Conservation (phyloP, 306 rosid genomes). For the Cucurbita ficifolia region DNA sequence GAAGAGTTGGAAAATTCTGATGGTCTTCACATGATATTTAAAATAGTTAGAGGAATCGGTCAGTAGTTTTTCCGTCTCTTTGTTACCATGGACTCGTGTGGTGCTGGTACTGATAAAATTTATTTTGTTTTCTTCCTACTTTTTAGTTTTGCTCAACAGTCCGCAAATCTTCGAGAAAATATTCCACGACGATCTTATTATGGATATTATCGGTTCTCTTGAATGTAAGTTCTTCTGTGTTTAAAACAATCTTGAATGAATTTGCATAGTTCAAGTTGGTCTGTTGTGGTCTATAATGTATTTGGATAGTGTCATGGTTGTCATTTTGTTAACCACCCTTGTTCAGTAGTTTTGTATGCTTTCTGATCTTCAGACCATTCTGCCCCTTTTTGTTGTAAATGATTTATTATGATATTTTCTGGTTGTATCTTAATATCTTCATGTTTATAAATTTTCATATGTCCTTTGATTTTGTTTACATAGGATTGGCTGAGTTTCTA, state of each 20-base stretch:
- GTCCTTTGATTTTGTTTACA: not conserved
- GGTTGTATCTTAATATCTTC: not conserved
- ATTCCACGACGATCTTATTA: slow-evolving; percentile 62
- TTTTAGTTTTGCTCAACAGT: slow-evolving; percentile 80
- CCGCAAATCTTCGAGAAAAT: slow-evolving; percentile 70
- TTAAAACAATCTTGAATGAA: not conserved
- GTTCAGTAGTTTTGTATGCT: not conserved
- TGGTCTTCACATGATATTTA: slow-evolving; percentile 78
- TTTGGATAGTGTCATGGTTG: not conserved
- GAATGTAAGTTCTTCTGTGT: slow-evolving; percentile 58
- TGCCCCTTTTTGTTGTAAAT: not conserved
- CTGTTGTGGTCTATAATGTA: not conserved
- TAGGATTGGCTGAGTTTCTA: not conserved
- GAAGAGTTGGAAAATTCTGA: slow-evolving; percentile 66
- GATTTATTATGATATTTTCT: not conserved
- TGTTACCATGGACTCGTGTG: slow-evolving; percentile 1
- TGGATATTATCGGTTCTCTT: slow-evolving; percentile 80
- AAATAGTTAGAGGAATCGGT: slow-evolving; percentile 86
- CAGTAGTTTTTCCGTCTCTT: slow-evolving; percentile 13
- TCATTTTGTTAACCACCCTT: not conserved
- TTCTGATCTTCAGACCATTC: not conserved
- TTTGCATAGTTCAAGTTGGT: not conserved
- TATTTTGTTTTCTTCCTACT: not conserved
- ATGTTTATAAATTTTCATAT: not conserved
- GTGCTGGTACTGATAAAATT: not conserved